phyloP scores from a whole-genome alignment of 1,139 yeast species.

The Taphrina deformans region DNA sequence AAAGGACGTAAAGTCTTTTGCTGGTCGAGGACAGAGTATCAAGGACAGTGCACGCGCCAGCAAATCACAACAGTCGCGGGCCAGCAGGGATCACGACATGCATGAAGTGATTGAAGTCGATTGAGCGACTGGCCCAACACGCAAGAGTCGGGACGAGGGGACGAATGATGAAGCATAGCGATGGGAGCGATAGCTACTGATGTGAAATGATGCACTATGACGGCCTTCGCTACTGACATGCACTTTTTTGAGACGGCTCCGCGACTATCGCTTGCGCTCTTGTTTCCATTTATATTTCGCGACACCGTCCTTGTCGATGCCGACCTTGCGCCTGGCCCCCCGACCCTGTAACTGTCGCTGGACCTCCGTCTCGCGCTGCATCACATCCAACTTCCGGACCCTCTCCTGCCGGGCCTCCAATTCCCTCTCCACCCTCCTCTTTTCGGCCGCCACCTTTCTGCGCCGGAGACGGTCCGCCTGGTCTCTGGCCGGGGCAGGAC shows the following conservation, averaged over 20 bases:
- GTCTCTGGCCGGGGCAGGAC: not conserved
- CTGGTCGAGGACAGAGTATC: slow-evolving; percentile 33
- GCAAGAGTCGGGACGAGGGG: not conserved
- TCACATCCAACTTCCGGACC: slow-evolving; percentile 7
- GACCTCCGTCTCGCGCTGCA: slow-evolving; percentile 30
- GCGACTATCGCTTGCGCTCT: slow-evolving; percentile 33
- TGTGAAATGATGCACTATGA: not conserved
- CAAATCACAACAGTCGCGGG: not conserved
- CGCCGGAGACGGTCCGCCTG: not conserved
- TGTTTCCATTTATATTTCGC: slow-evolving; percentile 37
- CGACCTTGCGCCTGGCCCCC: slow-evolving; percentile 36
- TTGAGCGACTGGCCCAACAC: not conserved
- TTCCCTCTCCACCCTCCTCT: slow-evolving; percentile 22
- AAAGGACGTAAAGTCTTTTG: slow-evolving; percentile 1
- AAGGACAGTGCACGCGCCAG: slow-evolving; percentile 5
- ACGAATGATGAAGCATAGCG: not conserved
- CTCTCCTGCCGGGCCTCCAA: slow-evolving; percentile 26
- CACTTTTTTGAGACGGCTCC: not conserved
- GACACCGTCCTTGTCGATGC: slow-evolving; percentile 33
- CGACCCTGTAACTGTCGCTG: slow-evolving; percentile 35
- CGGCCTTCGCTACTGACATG: not conserved
- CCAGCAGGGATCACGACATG: not conserved
- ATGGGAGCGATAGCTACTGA: not conserved
- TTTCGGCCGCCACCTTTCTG: slow-evolving; percentile 2
- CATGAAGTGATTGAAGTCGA: slow-evolving; percentile 27